Base-by-base conservation (phyloP, 768 basidiomycete genomes). In the Cystofilobasidium capitatum region DNA sequence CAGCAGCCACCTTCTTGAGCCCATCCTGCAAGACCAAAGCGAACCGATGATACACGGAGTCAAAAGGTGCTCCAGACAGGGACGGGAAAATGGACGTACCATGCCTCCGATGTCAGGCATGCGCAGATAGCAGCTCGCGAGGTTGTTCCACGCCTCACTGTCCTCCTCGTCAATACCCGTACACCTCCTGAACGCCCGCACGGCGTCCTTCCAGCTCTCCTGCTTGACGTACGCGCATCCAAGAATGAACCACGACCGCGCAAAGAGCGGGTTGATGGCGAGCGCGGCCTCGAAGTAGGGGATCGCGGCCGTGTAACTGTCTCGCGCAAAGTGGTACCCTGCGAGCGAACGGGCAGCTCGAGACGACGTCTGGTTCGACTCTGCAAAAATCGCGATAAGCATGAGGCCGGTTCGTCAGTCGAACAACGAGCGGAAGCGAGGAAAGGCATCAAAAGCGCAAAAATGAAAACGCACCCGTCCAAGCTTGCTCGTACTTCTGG, bases 141-240 rank as follows among this genome's bases (percentile, higher is more conserved):
- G 80, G 76, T 99, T 99, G 72, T 88, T 94, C 96, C 96, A 98
- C 71, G 91, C 94, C 81, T 98, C 94, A 4, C 85, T 91, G 73
- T 99, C 93, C 71, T 98, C 96, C 67, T 93, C 91, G 69, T 98
- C 94, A 68, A 98, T 86, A 16, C 84, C 80, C 0, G 97, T 92
- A 72, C 91, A 91, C 17, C 93, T 82, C 59, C 80, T 80, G 76
- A 98, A 98, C 0, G 89, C 88, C 54, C 86, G 85, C 64, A 85
- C 84, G 2, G 89, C 94, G 16, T 84, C 86, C 20, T 82, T 82
- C 93, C 92, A 98, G 58, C 85, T 79, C 77, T 96, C 89, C 67
- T 80, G 73, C n/a, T 88, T 82, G 76, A 93, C 84, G 70, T 81
- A 86, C 4, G 91, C 86, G 71, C 94, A 97, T 0, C 96, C 96